These are phyloP conservation scores for Cyclotella distinguenda DNA, from an alignment of 108 stramenopile species.

Conservation along the genomic window DNA sequence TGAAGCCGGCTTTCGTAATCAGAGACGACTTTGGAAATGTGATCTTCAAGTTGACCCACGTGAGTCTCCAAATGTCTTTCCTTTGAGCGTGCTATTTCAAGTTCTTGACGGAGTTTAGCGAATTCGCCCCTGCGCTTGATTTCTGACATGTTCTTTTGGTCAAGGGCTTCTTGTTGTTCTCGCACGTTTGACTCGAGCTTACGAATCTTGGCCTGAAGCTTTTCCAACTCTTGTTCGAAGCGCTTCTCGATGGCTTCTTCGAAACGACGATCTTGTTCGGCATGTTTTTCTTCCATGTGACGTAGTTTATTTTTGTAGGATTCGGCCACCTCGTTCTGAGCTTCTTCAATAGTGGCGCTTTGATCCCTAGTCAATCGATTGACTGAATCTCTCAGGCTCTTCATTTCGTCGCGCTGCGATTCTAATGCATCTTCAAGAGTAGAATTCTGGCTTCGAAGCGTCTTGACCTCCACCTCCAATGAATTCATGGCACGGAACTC, in stretches of 20 bases:
- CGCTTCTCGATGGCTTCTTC: constrained; percentile 26
- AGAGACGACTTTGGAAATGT: constrained; percentile 36
- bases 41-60: constrained; percentile 41
- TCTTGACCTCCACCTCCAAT: constrained; percentile 23
- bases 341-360: constrained; percentile 14
- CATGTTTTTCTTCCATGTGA: constrained; percentile 30
- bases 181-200: constrained; percentile 20
- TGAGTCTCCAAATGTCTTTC: constrained; percentile 44
- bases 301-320: constrained; percentile 40
- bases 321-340: constrained; percentile 39
- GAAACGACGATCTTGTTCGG: constrained; percentile 20
- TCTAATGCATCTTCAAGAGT: constrained; percentile 20
- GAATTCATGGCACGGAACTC: constrained; percentile 11
- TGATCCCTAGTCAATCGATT: constrained; percentile 15
- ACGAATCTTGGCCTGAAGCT: constrained; percentile 20
- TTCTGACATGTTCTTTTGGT: constrained; percentile 35
- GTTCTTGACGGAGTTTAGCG: constrained; percentile 42
- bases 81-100: constrained; percentile 44
- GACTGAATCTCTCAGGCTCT: constrained; percentile 17
- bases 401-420: constrained; percentile 29
- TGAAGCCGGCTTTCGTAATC: constrained; percentile 38
- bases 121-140: constrained; percentile 45
- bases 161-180: constrained; percentile 29
- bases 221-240: constrained; percentile 25
- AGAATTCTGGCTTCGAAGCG: constrained; percentile 15